phyloP scores from a whole-genome alignment of 2,329 filamentous ascomycete species.

The Alternaria burnsii region DNA sequence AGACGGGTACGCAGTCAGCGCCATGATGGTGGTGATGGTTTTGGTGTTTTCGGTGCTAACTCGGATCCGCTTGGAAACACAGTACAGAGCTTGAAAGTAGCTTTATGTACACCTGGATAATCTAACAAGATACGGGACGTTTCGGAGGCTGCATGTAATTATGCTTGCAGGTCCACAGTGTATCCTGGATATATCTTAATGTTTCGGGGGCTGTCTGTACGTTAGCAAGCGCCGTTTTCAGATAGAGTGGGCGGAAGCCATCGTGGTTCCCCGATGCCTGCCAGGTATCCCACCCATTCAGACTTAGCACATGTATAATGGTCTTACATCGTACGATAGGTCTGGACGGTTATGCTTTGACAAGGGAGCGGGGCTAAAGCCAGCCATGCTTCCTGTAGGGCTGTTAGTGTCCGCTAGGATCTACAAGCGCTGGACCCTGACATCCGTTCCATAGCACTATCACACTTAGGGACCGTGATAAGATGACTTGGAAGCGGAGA shows the following conservation, averaged over 20 bases:
- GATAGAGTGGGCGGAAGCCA: not conserved
- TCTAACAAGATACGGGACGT: not conserved
- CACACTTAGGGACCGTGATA: constrained; percentile 2
- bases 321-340: constrained; percentile 8
- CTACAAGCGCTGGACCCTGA: constrained; percentile 15
- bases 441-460: constrained; percentile 7
- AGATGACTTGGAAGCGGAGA: not conserved
- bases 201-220: not conserved
- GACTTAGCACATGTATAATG: constrained; percentile 3
- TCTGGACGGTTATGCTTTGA: not conserved
- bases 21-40: not conserved
- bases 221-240: not conserved
- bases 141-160: not conserved
- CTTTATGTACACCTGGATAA: not conserved
- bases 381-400: constrained; percentile 8
- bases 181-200: not conserved
- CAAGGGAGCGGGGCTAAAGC: not conserved
- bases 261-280: not conserved
- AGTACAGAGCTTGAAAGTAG: not conserved
- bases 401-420: constrained; percentile 15
- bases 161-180: not conserved
- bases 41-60: not conserved
- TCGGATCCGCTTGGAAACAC: constrained; percentile 4
- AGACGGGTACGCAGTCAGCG: not conserved
- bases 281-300: not conserved